These are phyloP conservation scores for Tulasnella sp. DNA, from an alignment of 768 basidiomycete genomes.

Conservation along the genomic window DNA sequence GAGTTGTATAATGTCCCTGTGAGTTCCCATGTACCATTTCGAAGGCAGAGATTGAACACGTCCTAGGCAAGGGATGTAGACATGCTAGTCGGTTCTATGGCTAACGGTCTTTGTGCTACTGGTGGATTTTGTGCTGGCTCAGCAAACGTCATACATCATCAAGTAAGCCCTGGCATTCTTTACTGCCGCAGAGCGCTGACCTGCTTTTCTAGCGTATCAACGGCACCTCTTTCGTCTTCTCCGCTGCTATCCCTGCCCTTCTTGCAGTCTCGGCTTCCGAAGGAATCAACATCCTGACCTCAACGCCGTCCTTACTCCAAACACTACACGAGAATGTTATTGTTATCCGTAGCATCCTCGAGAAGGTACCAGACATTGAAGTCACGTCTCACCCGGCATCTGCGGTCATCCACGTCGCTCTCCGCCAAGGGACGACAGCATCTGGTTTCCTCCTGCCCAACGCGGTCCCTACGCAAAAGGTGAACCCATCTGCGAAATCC, in stretches of 20 bases:
- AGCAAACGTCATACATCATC: slow-evolving; percentile 69
- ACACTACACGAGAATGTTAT: slow-evolving; percentile 71
- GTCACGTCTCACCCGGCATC: slow-evolving; percentile 79
- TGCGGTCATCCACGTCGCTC: slow-evolving; percentile 75
- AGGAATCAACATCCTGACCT: slow-evolving; percentile 66
- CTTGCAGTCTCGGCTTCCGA: slow-evolving; percentile 81
- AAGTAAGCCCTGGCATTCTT: slow-evolving; percentile 33
- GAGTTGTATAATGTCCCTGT: slow-evolving; percentile 91
- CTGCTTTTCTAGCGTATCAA: slow-evolving; percentile 63
- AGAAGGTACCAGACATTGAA: slow-evolving; percentile 65
- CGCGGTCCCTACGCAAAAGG: slow-evolving; percentile 18
- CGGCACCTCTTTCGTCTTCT: slow-evolving; percentile 89
- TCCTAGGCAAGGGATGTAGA: slow-evolving; percentile 74
- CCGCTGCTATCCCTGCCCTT: slow-evolving; percentile 83
- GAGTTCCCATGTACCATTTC: slow-evolving; percentile 23
- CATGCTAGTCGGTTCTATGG: slow-evolving; percentile 85
- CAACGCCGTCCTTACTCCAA: slow-evolving; percentile 60
- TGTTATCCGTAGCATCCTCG: slow-evolving; percentile 65
- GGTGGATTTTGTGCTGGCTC: slow-evolving; percentile 97
- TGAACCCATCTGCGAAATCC: slow-evolving; percentile 22
- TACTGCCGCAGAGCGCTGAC: background rate
- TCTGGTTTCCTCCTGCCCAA: slow-evolving; percentile 23
- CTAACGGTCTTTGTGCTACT: slow-evolving; percentile 65
- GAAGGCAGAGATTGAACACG: background rate
- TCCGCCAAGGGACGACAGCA: slow-evolving; percentile 31